Conservation (phyloP, 352 stramenopile genomes). For the Phytophthora constricta region DNA sequence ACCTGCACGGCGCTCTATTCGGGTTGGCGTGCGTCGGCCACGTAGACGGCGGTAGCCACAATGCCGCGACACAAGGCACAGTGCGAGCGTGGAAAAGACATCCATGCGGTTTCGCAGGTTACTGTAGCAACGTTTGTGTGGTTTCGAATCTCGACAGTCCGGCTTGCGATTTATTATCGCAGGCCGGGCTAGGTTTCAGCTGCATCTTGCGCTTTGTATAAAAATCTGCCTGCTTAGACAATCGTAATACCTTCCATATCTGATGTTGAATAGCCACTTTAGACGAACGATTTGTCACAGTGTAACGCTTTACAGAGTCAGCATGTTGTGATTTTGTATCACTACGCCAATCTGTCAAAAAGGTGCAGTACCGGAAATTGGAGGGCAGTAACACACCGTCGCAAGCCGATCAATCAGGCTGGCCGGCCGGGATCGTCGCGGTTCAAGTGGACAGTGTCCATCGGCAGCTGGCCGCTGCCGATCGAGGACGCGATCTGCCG, state of each 20-base stretch:
- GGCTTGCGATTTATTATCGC: background rate
- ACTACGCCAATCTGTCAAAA: too few species aligned
- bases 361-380: too few species aligned
- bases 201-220: background rate
- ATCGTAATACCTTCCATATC: too few species aligned
- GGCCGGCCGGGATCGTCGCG: background rate
- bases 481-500: constrained; percentile 7
- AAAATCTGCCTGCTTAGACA: background rate
- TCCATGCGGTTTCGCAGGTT: background rate
- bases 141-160: constrained; percentile 6
- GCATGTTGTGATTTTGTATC: too few species aligned
- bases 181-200: background rate
- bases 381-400: too few species aligned
- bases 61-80: constrained; percentile 24
- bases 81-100: background rate
- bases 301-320: too few species aligned
- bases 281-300: too few species aligned
- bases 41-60: constrained; percentile 12
- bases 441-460: background rate
- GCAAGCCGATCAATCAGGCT: background rate
- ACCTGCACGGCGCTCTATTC: background rate
- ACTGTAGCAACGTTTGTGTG: constrained; percentile 3
- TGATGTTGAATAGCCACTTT: too few species aligned
- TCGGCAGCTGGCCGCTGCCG: background rate
- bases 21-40: background rate